Evolutionary conservation across 1,284 basidiomycete species (phyloP).

Genomic region (Cryptococcus maquisensis): DNA sequence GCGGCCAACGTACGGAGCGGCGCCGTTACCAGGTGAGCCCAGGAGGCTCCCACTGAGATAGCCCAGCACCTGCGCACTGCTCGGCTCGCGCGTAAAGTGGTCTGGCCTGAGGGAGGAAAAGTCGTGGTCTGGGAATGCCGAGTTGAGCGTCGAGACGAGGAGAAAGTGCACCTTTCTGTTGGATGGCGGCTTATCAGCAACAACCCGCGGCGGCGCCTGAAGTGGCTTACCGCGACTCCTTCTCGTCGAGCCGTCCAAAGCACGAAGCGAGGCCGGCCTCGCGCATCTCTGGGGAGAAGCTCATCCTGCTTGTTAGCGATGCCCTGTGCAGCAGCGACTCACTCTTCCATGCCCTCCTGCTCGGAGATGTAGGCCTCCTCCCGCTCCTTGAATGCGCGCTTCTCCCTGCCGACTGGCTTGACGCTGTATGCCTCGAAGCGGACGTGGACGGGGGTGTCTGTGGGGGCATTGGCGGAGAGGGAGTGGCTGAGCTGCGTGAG

Average conservation of each 20-base stretch:
- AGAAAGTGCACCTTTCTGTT: conserved; percentile 54
- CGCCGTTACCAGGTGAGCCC: conserved; percentile 20
- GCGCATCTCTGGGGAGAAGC: conserved; percentile 48
- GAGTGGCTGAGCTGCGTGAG: conserved; percentile 73
- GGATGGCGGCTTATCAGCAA: neutral
- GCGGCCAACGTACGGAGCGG: conserved; percentile 24
- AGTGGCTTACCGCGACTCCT: conserved; percentile 42
- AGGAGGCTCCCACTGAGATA: conserved; percentile 31
- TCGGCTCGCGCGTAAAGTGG: conserved; percentile 80
- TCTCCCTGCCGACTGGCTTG: conserved; percentile 95
- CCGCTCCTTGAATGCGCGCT: conserved; percentile 89
- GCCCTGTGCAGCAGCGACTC: conserved; percentile 19
- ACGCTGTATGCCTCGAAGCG: conserved; percentile 96
- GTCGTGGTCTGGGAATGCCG: conserved; percentile 96
- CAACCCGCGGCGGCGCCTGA: neutral
- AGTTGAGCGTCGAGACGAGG: conserved; percentile 93
- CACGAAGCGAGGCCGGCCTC: conserved; percentile 44
- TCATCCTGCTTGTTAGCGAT: conserved; percentile 28
- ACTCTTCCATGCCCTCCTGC: conserved; percentile 48
- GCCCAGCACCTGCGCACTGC: conserved; percentile 53
- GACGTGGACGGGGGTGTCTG: conserved; percentile 86
- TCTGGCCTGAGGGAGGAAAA: conserved; percentile 88
- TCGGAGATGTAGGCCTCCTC: conserved; percentile 67
- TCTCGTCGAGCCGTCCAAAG: conserved; percentile 48
- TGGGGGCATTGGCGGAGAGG: conserved; percentile 64